phyloP scores from a whole-genome alignment of 2,329 filamentous ascomycete species.

The Rachicladosporium sp. region DNA sequence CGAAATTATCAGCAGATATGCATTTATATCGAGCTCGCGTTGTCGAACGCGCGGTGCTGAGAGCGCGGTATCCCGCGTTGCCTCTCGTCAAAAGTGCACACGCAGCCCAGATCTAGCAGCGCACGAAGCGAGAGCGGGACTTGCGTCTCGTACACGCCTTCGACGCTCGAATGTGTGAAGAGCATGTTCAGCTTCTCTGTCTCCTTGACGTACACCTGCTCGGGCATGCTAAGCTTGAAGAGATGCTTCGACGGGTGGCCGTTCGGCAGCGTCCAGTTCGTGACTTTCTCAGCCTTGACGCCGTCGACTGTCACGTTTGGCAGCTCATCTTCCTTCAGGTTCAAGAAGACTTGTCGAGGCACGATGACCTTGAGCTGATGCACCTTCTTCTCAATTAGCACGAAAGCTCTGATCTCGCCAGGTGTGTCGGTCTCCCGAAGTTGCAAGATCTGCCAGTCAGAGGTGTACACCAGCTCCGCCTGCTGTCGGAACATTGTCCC shows the following conservation, averaged over 20 bases:
- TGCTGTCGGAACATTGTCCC: conserved; percentile 78
- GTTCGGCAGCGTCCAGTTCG: conserved; percentile 85
- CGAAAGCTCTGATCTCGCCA: conserved; percentile 76
- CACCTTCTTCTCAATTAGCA: conserved; percentile 86
- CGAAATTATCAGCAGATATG: too few relatives aligned
- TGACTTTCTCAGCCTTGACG: conserved; percentile 83
- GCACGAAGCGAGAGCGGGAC: conserved; percentile 78
- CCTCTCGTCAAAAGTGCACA: conserved; percentile 84
- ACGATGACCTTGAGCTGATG: conserved; percentile 82
- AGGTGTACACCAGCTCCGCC: conserved; percentile 78
- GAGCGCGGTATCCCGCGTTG: conserved; percentile 49
- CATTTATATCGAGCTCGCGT: too few relatives aligned
- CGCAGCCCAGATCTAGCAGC: conserved; percentile 76
- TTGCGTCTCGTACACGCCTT: conserved; percentile 93
- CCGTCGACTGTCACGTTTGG: conserved; percentile 79
- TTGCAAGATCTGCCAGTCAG: conserved; percentile 90
- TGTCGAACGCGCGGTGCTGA: too few relatives aligned
- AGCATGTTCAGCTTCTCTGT: conserved; percentile 68
- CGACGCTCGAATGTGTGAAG: conserved; percentile 86
- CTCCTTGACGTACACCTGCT: conserved; percentile 77
- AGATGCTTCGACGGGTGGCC: conserved; percentile 88
- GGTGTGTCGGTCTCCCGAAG: conserved; percentile 70
- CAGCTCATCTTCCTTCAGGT: conserved; percentile 74
- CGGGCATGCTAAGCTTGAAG: conserved; percentile 83
- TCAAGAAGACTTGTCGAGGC: conserved; percentile 78